Conservation (phyloP, 2,329 filamentous ascomycete species). For the Verruconis gallopava region DNA sequence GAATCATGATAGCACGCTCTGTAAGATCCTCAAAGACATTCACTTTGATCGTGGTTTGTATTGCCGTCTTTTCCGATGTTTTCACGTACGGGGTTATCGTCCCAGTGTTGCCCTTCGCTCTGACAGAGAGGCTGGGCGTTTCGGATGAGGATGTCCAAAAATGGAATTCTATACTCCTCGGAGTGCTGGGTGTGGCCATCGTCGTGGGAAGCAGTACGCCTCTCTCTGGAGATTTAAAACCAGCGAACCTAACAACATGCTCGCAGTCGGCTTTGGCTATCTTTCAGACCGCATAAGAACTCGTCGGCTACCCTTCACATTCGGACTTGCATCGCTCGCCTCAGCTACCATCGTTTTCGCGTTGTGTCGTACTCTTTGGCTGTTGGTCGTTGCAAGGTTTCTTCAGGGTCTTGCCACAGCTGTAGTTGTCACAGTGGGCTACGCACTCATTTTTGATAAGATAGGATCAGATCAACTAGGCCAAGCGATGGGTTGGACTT, state of each 20-base stretch:
- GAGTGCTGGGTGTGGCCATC: slow-evolving; percentile 2
- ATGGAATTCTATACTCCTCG: slow-evolving; percentile 7
- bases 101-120: slow-evolving; percentile 6
- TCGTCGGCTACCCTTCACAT: slow-evolving; percentile 1
- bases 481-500: slow-evolving; percentile 5
- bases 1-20: neutral
- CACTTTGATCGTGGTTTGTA: slow-evolving; percentile 6
- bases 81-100: slow-evolving; percentile 5
- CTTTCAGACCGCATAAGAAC: slow-evolving; percentile 1
- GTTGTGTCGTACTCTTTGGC: neutral
- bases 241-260: neutral
- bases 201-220: slow-evolving; percentile 1
- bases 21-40: slow-evolving; percentile 3
- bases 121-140: slow-evolving; percentile 2
- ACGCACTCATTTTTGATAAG: slow-evolving; percentile 4
- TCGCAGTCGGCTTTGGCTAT: slow-evolving; percentile 3
- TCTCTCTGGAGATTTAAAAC: neutral
- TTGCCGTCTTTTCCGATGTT: slow-evolving; percentile 7
- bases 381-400: neutral
- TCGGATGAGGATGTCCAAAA: slow-evolving; percentile 3
- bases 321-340: neutral
- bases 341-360: slow-evolving; percentile 1
- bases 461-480: slow-evolving; percentile 1
- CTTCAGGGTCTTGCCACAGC: slow-evolving; percentile 4
- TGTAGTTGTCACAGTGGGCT: slow-evolving; percentile 5